Percentiles rank a stretch among this genome's conserved stretches.
phyloP scores from a whole-genome alignment of 331 rosid species.

The Quercus tomentella region DNA sequence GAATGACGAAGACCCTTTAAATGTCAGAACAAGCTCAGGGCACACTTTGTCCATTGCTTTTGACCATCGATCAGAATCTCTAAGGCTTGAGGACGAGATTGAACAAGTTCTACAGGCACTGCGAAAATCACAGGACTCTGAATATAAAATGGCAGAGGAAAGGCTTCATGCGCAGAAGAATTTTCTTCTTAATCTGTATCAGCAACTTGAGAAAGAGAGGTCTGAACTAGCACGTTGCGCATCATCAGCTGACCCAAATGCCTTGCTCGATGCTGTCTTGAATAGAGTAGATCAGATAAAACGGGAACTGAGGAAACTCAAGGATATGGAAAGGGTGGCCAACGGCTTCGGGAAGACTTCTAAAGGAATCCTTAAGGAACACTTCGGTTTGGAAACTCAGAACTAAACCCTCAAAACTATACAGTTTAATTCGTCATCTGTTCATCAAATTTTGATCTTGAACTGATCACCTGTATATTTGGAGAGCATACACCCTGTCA shows the following conservation, averaged over 20 bases:
- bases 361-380: slow-evolving; percentile 39
- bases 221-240: slow-evolving; percentile 32
- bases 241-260: slow-evolving; percentile 30
- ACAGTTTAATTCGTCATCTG: background rate
- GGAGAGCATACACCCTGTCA: background rate
- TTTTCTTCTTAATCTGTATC: slow-evolving; percentile 44
- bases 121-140: slow-evolving; percentile 61
- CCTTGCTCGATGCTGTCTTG: slow-evolving; percentile 29
- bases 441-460: background rate
- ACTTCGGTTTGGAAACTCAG: slow-evolving; percentile 40
- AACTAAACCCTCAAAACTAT: slow-evolving; percentile 16
- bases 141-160: slow-evolving; percentile 61
- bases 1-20: slow-evolving; percentile 14
- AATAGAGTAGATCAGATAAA: slow-evolving; percentile 66
- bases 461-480: background rate
- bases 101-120: slow-evolving; percentile 52
- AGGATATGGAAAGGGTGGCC: slow-evolving; percentile 54
- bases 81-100: slow-evolving; percentile 49
- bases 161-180: slow-evolving; percentile 45
- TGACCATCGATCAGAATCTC: slow-evolving; percentile 24
- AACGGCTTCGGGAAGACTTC: slow-evolving; percentile 58
- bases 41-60: slow-evolving; percentile 17
- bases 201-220: slow-evolving; percentile 58
- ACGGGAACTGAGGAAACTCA: slow-evolving; percentile 38
- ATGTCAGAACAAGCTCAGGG: slow-evolving; percentile 15